Base-by-base conservation (phyloP, 768 basidiomycete genomes). In the Leccinum obscurum region DNA sequence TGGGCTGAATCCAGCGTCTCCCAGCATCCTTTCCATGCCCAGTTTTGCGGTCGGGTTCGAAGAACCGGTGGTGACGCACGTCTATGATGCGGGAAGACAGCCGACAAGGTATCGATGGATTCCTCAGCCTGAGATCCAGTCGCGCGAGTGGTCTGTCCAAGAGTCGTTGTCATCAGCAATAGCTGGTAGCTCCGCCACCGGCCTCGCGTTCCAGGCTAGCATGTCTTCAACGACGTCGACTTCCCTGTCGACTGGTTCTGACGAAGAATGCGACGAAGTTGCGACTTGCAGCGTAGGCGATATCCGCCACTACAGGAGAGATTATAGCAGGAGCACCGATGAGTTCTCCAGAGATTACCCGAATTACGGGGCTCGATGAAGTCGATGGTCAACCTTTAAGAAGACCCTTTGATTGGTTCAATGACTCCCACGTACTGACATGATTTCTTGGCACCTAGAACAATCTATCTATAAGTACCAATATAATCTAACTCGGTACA, bases 21-120 rank as follows among this genome's bases (percentile, higher is more conserved):
- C 61, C n/a, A 69, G 58, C 15, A 14, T 54, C 49, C 62, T 72
- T 24, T 62, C 68, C 13, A 35, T 58, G n/a, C 64, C 74, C 15
- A 44, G 35, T 34, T 79, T 73, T 70, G 75, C 67, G 44, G 71
- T 81, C 26, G 78, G 77, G 48, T 81, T 81, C 64, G 80, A 82
- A 49, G 75, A 76, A 37, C 79, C 81, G 52, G 64, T 81, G 58
- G 76, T 82, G 37, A 77, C 75, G 26, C 75, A 80, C n/a, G 77
- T 78, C 39, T 77, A 76, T 51, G 77, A 77, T 58, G 64, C 64
- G 44, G 77, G 76, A 51, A 73, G 51, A 66, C 74, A 71, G 48
- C 78, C 75, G 11, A 61, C 69, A 22, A 76, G 72, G 65, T 70
- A 72, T 37, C 70, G 76, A 52, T 82, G 80, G 81, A 75, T 82